Conservation (phyloP, 1,284 basidiomycete species). For the Schizophyllum commune region DNA sequence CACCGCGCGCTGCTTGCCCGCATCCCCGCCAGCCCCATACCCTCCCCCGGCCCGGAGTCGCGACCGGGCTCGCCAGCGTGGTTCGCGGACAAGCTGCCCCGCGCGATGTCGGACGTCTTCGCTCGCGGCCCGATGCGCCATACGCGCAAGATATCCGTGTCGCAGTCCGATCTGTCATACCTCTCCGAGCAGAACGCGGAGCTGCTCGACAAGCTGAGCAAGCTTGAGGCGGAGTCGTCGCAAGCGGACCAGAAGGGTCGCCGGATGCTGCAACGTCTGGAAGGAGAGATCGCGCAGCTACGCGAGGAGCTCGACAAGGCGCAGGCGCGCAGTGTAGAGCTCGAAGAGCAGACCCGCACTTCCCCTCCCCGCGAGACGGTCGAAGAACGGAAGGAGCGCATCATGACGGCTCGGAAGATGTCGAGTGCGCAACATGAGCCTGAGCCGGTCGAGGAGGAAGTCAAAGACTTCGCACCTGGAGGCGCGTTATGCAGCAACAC, state of each 20-base stretch:
- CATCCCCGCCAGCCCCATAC: constrained; percentile 37
- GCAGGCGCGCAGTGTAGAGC: constrained; percentile 56
- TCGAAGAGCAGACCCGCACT: constrained; percentile 53
- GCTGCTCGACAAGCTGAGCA: constrained; percentile 64
- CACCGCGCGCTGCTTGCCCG: constrained; percentile 61
- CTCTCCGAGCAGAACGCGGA: constrained; percentile 79
- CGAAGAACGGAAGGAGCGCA: constrained; percentile 47
- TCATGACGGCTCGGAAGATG: constrained; percentile 34
- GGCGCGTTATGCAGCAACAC: background rate
- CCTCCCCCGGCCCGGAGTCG: constrained; percentile 26
- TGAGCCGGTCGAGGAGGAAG: constrained; percentile 15
- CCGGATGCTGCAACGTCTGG: constrained; percentile 60
- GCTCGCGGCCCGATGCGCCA: constrained; percentile 26
- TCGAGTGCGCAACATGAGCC: constrained; percentile 10
- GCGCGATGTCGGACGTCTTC: background rate
- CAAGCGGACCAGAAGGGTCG: constrained; percentile 61
- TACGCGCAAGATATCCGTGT: constrained; percentile 52
- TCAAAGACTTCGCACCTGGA: constrained; percentile 58
- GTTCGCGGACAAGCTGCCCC: constrained; percentile 9
- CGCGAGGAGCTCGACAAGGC: constrained; percentile 68
- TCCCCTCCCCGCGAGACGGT: constrained; percentile 23
- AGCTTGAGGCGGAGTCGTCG: constrained; percentile 62
- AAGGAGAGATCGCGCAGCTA: constrained; percentile 67
- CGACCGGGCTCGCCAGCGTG: constrained; percentile 3
- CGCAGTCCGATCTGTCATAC: constrained; percentile 57